Conservation (phyloP, 192 early-diverging fungal species). For the Coemansia sp. region DNA sequence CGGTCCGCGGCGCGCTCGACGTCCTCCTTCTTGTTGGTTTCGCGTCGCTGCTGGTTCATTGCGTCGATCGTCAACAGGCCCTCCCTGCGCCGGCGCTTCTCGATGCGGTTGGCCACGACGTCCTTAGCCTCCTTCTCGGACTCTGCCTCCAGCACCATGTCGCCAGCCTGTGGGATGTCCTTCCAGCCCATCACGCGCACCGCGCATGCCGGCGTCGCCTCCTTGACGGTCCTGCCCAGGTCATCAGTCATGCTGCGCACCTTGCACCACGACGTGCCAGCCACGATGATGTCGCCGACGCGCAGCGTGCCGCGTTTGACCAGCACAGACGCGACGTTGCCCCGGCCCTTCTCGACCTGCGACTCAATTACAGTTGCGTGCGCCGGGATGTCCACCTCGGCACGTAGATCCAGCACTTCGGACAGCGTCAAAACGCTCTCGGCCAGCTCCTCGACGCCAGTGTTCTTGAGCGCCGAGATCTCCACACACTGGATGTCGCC, state of each 20-base stretch:
- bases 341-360: constrained; percentile 79
- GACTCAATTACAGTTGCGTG: constrained; percentile 90
- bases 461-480: constrained; percentile 85
- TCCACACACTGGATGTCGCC: constrained; percentile 91
- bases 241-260: constrained; percentile 83
- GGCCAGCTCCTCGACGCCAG: constrained; percentile 81
- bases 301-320: constrained; percentile 86
- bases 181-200: constrained; percentile 93
- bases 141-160: constrained; percentile 76
- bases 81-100: constrained; percentile 59
- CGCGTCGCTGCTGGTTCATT: constrained; percentile 73
- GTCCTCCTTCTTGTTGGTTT: constrained; percentile 51
- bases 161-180: constrained; percentile 85
- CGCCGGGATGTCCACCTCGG: constrained; percentile 70
- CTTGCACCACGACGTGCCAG: constrained; percentile 83
- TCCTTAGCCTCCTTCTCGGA: constrained; percentile 62
- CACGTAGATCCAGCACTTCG: constrained; percentile 84
- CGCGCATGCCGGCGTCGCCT: constrained; percentile 80
- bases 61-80: constrained; percentile 63
- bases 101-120: constrained; percentile 63
- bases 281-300: constrained; percentile 74
- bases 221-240: constrained; percentile 61
- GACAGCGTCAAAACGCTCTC: constrained; percentile 84
- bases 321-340: constrained; percentile 82
- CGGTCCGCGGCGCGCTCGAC: constrained; percentile 51